Evolutionary conservation across 169 alveolate species (phyloP).

Genomic region (Neospora caninum): DNA sequence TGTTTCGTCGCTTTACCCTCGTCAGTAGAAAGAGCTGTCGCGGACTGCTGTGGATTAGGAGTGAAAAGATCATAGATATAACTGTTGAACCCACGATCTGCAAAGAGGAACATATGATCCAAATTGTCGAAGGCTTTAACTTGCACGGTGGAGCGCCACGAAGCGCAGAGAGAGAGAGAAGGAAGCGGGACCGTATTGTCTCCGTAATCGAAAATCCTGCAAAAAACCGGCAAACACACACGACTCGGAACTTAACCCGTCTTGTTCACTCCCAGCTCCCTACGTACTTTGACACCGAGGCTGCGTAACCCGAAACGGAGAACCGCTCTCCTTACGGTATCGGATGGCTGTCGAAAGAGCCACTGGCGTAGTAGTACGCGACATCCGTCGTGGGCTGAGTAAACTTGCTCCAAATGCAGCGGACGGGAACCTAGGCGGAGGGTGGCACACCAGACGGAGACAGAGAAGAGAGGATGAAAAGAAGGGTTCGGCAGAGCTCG

Average conservation of each 20-base stretch:
- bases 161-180: slow-evolving; percentile 59
- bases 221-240: not conserved
- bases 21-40: not conserved
- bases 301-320: not conserved
- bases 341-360: slow-evolving; percentile 37
- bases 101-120: slow-evolving; percentile 66
- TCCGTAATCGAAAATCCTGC: slow-evolving; percentile 61
- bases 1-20: not conserved
- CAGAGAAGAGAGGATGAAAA: not conserved
- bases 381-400: slow-evolving; percentile 53
- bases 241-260: too few relatives aligned
- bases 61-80: slow-evolving; percentile 7
- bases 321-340: slow-evolving; percentile 22
- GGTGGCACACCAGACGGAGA: not conserved
- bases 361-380: slow-evolving; percentile 48
- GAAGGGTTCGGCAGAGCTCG: not conserved
- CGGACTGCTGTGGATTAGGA: too few relatives aligned
- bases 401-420: slow-evolving; percentile 66
- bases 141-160: slow-evolving; percentile 64
- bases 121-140: slow-evolving; percentile 34
- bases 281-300: not conserved
- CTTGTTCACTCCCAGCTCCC: too few relatives aligned
- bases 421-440: slow-evolving; percentile 53
- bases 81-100: slow-evolving; percentile 52
- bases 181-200: slow-evolving; percentile 64